Evolutionary conservation across 1,284 basidiomycete genomes (phyloP), one percentile per base, ranked within the genome.

Genomic region (Xanthoconium separans): DNA sequence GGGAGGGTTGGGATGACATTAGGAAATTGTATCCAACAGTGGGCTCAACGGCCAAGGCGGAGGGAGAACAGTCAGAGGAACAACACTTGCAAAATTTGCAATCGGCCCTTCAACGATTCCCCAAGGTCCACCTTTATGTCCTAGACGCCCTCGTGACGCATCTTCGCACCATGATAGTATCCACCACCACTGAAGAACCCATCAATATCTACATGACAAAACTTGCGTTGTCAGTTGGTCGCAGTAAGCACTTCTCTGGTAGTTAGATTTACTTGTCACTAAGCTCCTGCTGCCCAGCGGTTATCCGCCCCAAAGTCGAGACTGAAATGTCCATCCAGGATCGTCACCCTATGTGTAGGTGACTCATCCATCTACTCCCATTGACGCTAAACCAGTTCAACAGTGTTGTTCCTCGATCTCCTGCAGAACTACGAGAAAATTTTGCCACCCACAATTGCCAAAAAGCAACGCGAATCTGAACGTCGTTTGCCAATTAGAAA

Each of bases 1-100:
- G 86, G 78, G 93, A 96, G 64, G 85, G 89, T 39, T 96, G 92
- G 91, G 92, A 95, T 51, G 93, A 95, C 33, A 79, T 94, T 58
- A 82, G 91, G 59, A 88, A 86, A 59, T 64, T 95, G 12, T 95
- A 95, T 65, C 91, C 91, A 6, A 81, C 79, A 76, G 82, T 91
- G 53, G 85, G 87, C 42, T 79, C 84, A 24, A 66, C 67, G 5
- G 75, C 79, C 53, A 75, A 80, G 46, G 54, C 58, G 16, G 85
- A 84, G 36, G 79, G 80, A 30, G 80, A 83, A 44, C 69, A 70
- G 3, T 76, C 77, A 0, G 78, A 81, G 47, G 76, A 84, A 45
- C 77, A 85, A 57, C 81, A 80, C 57, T 75, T 92, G 44, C 81
- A 86, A 60, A 88, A 88, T 46, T 68, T 98, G 20, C 78, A 83